Base-by-base conservation (phyloP, 352 stramenopile genomes). In the Aphanomyces cochlioides region DNA sequence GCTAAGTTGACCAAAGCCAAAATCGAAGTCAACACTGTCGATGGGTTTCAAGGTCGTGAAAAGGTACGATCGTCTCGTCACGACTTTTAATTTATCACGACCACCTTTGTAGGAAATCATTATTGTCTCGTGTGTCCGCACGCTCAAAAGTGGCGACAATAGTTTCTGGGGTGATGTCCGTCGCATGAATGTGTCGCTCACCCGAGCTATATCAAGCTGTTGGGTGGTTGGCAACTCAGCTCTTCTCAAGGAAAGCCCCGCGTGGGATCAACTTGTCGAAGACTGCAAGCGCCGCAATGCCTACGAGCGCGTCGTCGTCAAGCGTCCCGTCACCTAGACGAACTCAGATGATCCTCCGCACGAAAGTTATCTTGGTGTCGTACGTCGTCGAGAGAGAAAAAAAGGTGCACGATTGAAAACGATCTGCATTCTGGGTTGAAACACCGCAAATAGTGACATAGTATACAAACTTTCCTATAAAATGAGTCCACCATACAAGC, bases 11-110 rank as follows among this genome's bases (percentile, higher is more conserved):
- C 74, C 64, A 50, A 61, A 58, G 50, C n/a, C 56, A 37, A 75
- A 17, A 57, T 38, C 15, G 91, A 97, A 76, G 90, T 97, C 77
- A 97, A 96, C 69, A 97, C 90, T 3, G 90, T 97, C 43, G 91
- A 97, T 48, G 92, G 90, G 4, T 96, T 97, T 60, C 91, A 97
- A 74, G 91, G 89, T n/a, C 81, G 88, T 45, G 88, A 96, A 48
- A 3, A 63, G 90, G 36, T 82, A 79, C 4, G 73, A 66, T 53
- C 78, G 72, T 39, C 68, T 73, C 10, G 66, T 70, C 15, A 79
- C 65, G 54, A 78, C 56, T 50, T 3, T n/a, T 50, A 50, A 50
- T n/a, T 19, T 5, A 5, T 19, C 7, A 28, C 28, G 28, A 28
- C 28, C 28, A 28, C 28, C 28, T 28, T 5, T 6, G 17, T 36